A percentile compares a stretch with the other conserved stretches of the same genome.
These are phyloP conservation scores for Microdochium paspali DNA, from an alignment of 2,329 filamentous ascomycete species.

Conservation along the genomic window DNA sequence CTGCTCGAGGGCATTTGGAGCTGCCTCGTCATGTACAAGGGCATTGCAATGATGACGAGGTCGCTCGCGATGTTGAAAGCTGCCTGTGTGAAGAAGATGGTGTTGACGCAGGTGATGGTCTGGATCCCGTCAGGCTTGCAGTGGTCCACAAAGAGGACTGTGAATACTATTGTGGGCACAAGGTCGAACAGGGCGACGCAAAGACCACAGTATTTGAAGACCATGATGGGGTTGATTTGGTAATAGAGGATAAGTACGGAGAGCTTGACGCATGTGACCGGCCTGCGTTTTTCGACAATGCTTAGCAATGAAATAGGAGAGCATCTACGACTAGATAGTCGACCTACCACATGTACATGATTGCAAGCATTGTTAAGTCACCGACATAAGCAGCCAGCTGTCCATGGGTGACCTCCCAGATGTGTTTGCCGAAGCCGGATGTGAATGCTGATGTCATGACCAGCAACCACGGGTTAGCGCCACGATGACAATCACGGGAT, in stretches of 20 bases:
- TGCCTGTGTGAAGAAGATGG: conserved; percentile 32
- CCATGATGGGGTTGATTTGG: background rate
- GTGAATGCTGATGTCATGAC: background rate
- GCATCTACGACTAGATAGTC: no score
- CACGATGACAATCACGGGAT: background rate
- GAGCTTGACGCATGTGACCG: background rate
- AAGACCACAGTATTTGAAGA: background rate
- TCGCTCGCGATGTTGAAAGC: conserved; percentile 34
- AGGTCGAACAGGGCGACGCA: conserved; percentile 6
- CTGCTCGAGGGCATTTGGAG: conserved; percentile 31
- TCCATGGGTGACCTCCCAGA: background rate
- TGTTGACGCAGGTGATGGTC: conserved; percentile 28
- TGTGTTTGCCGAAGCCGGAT: background rate
- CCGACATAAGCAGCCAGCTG: background rate
- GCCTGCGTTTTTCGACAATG: no score
- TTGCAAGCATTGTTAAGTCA: background rate
- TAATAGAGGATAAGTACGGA: background rate
- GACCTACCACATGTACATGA: background rate
- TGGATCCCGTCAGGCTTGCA: conserved; percentile 11
- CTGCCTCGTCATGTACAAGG: conserved; percentile 28
- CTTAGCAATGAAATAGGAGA: no score
- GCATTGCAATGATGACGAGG: conserved; percentile 29
- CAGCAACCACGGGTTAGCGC: background rate
- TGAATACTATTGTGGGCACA: conserved; percentile 5
- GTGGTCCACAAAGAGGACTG: background rate